Conservation (phyloP, 768 basidiomycete species). For the Lactarius hatsudake region DNA sequence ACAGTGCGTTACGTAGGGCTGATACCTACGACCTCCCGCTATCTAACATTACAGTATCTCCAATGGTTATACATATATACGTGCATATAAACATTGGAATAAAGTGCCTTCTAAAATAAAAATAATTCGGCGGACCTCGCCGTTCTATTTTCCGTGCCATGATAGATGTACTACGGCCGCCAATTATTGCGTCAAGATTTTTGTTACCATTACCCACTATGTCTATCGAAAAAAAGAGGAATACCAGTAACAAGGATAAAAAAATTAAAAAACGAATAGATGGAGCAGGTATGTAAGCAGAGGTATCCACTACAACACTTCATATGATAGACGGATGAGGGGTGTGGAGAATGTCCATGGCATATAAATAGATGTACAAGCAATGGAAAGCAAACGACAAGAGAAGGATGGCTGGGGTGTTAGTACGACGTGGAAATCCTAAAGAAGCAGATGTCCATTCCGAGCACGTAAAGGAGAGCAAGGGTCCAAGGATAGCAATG, state of each 20-base stretch:
- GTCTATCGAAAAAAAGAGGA: background rate
- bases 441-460: slow-evolving; percentile 12
- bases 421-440: slow-evolving; percentile 2
- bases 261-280: background rate
- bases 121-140: too few relatives aligned
- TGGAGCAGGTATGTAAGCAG: background rate
- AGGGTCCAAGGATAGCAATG: background rate
- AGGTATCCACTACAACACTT: slow-evolving; percentile 12
- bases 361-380: background rate
- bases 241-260: too few relatives aligned
- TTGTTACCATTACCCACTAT: background rate
- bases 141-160: too few relatives aligned
- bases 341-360: background rate
- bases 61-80: too few relatives aligned
- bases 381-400: background rate
- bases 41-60: too few relatives aligned
- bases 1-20: too few relatives aligned
- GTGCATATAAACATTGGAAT: too few relatives aligned
- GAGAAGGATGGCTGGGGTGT: background rate
- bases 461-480: background rate
- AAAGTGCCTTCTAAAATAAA: too few relatives aligned
- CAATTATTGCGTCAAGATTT: background rate
- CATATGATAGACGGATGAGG: background rate
- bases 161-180: too few relatives aligned
- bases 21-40: too few relatives aligned